phyloP scores from a whole-genome alignment of 306 rosid genomes.

The Inga leiocalycina region DNA sequence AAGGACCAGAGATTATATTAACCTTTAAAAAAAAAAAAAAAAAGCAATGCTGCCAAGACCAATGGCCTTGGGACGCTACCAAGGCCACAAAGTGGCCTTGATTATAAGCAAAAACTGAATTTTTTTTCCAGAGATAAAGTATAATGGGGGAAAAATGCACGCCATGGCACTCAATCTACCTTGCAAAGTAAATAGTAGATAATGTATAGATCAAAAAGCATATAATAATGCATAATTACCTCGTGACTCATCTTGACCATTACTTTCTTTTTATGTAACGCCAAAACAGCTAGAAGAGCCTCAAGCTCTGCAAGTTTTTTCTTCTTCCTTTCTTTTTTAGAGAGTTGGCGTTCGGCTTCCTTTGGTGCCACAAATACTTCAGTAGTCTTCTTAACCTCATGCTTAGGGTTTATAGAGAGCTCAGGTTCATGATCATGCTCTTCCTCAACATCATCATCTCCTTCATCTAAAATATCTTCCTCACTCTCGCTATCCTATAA shows the following conservation, averaged over 20 bases:
- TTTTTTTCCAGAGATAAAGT: too few species aligned
- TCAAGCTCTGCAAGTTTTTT: conserved; percentile 97
- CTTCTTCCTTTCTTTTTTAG: conserved; percentile 90
- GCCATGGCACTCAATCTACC: too few species aligned
- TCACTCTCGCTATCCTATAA: conserved; percentile 85
- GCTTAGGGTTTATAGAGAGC: conserved; percentile 49
- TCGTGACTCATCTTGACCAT: conserved; percentile 63
- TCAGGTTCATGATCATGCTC: conserved; percentile 76
- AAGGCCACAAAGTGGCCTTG: too few species aligned
- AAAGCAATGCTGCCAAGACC: too few species aligned
- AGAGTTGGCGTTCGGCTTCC: conserved; percentile 84
- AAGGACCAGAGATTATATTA: too few species aligned
- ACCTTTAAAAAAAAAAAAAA: too few species aligned
- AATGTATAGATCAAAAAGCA: background rate
- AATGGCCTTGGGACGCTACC: too few species aligned
- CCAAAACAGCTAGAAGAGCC: conserved; percentile 92
- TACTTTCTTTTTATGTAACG: conserved; percentile 60
- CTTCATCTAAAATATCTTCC: conserved; percentile 87
- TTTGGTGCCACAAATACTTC: conserved; percentile 61
- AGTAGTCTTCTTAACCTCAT: conserved; percentile 54
- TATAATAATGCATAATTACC: conserved; percentile 49
- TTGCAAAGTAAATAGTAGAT: too few species aligned
- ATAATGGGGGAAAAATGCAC: too few species aligned
- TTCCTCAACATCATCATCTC: conserved; percentile 86
- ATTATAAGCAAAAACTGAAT: too few species aligned